Base-by-base conservation (phyloP, 2,329 filamentous ascomycete genomes). In the Chalaropsis ovoidea region DNA sequence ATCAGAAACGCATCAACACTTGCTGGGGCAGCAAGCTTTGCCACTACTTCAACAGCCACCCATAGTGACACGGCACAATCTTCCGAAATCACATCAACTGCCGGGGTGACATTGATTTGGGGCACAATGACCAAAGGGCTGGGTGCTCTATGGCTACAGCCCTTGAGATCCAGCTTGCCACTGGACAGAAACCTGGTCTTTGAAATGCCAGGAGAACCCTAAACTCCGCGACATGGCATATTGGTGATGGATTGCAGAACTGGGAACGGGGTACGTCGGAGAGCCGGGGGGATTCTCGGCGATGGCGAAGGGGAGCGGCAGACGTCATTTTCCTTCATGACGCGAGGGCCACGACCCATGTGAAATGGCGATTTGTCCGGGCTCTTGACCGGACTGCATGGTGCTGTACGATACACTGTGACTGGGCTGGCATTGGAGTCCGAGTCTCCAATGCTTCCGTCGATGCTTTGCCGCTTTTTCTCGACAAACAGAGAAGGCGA, bases 31-130 rank as follows among this genome's bases (percentile, higher is more conserved):
- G 66, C 67, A 4, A 78, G 68, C 58, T 76, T 76, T 8, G 76
- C 75, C 15, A 75, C 77, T 45, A 83, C 69, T 70, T 82, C 77
- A 62, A 83, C 74, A 2, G 79, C 78, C 1, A 74, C 77, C 81
- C 78, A 83, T n/a, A 81, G 68, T 11, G 69, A 72, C 41, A 72
- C 70, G 45, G 71, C 54, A 6, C 45, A 70, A 2, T 71, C 73
- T 45, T 74, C 71, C 5, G 74, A 71, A 0, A 78, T 70, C 0
- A 73, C 70, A 4, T 71, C 72, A 5, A 73, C 70, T 61, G 80
- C 78, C 1, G 79, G 75, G 0, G 75, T 79, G 27, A 81, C 75
- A 17, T 72, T 70, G 27, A 82, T 73, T 35, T 73, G 72, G 3
- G 80, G 80, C 4, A 75, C 72, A 15, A 81, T 70, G 5, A 80